phyloP scores from a whole-genome alignment of 257 asterid genomes.

The Mitragyna speciosa region DNA sequence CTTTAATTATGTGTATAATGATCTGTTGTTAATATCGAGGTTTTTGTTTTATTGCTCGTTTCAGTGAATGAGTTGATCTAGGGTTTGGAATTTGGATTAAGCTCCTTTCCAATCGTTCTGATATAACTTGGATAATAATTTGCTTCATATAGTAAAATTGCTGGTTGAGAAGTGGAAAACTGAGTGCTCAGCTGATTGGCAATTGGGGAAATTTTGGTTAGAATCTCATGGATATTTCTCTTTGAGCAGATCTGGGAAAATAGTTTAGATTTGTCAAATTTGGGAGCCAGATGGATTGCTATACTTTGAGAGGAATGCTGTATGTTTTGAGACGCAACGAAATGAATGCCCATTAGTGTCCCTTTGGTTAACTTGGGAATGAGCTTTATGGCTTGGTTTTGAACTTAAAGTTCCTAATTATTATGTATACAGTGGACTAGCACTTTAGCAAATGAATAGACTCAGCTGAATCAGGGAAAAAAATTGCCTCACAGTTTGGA shows the following conservation, averaged over 20 bases:
- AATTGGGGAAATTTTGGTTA: neutral
- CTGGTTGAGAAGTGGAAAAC: neutral
- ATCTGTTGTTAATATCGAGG: neutral
- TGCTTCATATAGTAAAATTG: neutral
- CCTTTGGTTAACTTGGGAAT: neutral
- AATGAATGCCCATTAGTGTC: neutral
- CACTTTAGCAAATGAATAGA: neutral
- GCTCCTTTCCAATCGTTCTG: neutral
- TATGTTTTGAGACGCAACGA: neutral
- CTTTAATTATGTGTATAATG: neutral
- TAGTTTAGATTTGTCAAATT: neutral
- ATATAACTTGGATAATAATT: neutral
- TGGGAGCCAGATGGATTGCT: neutral
- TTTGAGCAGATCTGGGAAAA: neutral
- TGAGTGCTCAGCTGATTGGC: neutral
- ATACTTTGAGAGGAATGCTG: neutral
- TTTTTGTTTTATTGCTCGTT: neutral
- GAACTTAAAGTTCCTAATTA: neutral
- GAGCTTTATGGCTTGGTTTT: neutral
- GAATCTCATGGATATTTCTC: neutral
- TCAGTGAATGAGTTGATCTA: neutral
- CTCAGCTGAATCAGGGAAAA: neutral
- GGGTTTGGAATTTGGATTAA: slow-evolving; percentile 14
- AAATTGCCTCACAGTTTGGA: neutral
- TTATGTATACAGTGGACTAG: neutral